Base-by-base conservation (phyloP, 2,329 filamentous ascomycete species). In the Passalora sequoiae region DNA sequence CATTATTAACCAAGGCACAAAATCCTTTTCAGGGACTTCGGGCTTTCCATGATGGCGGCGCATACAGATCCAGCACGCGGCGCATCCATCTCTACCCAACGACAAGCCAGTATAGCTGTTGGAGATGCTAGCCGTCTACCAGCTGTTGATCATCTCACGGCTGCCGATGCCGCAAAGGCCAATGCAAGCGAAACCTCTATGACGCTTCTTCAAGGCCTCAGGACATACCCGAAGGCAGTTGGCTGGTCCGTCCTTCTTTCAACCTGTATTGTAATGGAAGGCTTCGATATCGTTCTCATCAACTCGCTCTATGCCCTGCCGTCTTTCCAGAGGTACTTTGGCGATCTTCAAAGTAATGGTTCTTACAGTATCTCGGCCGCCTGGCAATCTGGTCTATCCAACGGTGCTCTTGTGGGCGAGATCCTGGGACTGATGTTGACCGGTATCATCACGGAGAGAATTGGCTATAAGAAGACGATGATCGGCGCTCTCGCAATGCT, bases 231-330 rank as follows among this genome's bases (percentile, higher is more conserved):
- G 46, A 91, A 94, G 70, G 89, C 89, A 16, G 82, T 94, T 44
- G 76, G 71, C 16, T 95, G 87, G 86, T 87, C 82, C 56, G 60
- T 94, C 38, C 71, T 94, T 46, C 89, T 95, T 65, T 91, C 84
- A n/a, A 91, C 86, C 0, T 89, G 85, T 62, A 92, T 94, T 59
- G 80, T 79, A 58, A 95, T 95, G 89, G 88, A 94, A 66, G 88
- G 86, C 24, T 94, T 89, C 69, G 87, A 94, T 61, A 74, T 92
- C 46, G 82, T 79, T 58, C 71, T 94, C 40, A 79, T 92, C 57
- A 87, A 83, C 70, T 89, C 89, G 66, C 88, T 92, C 60, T 89
- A 79, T 49, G 70, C 61, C 51, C 86, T 83, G 1, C 86, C 83
- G n/a, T 32, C 13, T 32, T 12, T 27, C 24, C 6, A 27, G 6